Evolutionary conservation across 2,329 filamentous ascomycete species (phyloP), one percentile per base, ranked within the genome.

Genomic region (Sclerotinia spermophila): DNA sequence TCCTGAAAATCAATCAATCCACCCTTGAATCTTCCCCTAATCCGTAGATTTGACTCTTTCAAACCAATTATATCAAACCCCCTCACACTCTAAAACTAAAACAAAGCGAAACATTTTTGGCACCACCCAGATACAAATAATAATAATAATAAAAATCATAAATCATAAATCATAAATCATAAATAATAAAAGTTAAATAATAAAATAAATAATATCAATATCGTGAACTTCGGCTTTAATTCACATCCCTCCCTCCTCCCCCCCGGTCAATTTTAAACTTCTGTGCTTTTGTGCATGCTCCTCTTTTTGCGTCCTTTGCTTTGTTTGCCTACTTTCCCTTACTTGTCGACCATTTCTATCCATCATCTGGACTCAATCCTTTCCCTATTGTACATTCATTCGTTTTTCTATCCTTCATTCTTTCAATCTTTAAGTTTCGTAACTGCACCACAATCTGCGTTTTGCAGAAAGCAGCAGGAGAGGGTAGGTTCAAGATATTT

Each of bases 401-500:
- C 55, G 35, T 30, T 33, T 38, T 27, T 21, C 24, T 21, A 38
- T 45, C 33, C 48, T 35, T 21, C 24, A 30, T 45, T 61, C 66
- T 61, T 68, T 61, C 66, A 60, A 30, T 61, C 66, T 27, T 67
- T 24, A 40, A 24, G 38, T 61, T 69, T 69, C 59, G 68, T 33
- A 45, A 66, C 48, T 69, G 48, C 68, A 69, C 68, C 7, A 48
- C 48, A 51, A 30, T 65, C 59, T 69, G 59, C 59, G 40, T 27
- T n/a, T 44, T 55, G 68, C 68, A 69, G 68, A 56, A 65, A 66
- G 68, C 68, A 69, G 59, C 68, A 65, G 68, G 51, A 68, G 51
- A 68, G 48, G 30, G 55, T 51, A 40, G 45, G 45, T 40, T 65
- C n/a, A 30, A 53, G 27, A 40, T 17, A 53, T 19, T 10, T 30